Base-by-base conservation (phyloP, 163 green algal species). In the Scenedesmus sp. region DNA sequence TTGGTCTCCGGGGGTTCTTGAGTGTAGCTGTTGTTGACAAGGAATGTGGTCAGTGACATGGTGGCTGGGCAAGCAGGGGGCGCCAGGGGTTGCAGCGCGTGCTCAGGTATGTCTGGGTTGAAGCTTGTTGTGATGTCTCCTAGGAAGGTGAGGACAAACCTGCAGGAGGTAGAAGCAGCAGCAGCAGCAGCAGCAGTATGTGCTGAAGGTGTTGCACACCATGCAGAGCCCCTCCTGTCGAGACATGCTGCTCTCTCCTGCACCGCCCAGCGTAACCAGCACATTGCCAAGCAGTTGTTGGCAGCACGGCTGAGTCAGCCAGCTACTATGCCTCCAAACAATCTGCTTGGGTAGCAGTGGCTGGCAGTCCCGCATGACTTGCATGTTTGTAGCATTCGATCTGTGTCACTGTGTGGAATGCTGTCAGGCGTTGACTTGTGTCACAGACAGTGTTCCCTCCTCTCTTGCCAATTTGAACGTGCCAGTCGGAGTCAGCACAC, bases 81-180 rank as follows among this genome's bases (percentile, higher is more conserved):
- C 12, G 26, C 42, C 40, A 40, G 43, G 44, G 18, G 22, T 13
- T 51, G 85, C 68, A 90, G 70, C 12, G 35, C 49, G 46, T 83
- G 68, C 35, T 76, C 2, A 46, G 85, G 85, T 22, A 90, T 37
- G 22, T 90, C 70, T 49, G 85, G 85, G 26, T 46, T 84, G 7
- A 90, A 37, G 15, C n/a, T 46, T 18, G 42, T 40, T 16, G 70
- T 76, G 4, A 12, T 53, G 70, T 90, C 76, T 33, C 85, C 85
- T 1, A 90, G 70, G 46, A 80, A 83, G 42, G n/a, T 83, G 20
- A 84, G 35, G 4, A 90, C 53, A 22, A 83, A 90, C 68, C 85
- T 84, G 49, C 33, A 53, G 9, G 12, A 24, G 30, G 70, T 1
- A 65, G 35, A 10, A 35, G 80, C 44, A 65, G 22, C 42, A n/a